Base-by-base conservation (phyloP, 495 filamentous ascomycete species). In the Hypoxylon subgilvum region DNA sequence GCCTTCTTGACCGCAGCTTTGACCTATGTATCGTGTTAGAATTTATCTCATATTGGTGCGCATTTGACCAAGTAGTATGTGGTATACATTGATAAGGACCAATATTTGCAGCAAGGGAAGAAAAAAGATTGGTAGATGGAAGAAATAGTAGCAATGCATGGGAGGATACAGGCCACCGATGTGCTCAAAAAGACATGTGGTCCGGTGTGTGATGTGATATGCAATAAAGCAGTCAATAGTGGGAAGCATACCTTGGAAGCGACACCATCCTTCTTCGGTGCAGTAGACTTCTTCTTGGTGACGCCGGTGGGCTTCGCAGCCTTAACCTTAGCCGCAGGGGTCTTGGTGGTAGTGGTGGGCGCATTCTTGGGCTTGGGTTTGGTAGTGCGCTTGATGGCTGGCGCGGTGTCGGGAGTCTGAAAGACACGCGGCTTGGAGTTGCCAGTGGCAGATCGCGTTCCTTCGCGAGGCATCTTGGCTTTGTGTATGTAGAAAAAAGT, bases 391-490 rank as follows among this genome's bases (percentile, higher is more conserved):
- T 75, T 78, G 61, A 80, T 76, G 31, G 74, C 70, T 25, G 77
- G 76, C 45, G 71, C 75, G 14, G 80, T 81, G 66, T 80, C 73
- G 59, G 80, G 69, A 14, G 74, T 73, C 38, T 74, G 72, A 68
- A 82, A 78, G 62, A 82, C 73, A 62, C 80, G 76, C 54, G 80
- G 80, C 60, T 73, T 74, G 39, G 80, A 77, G 68, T 83, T 79
- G 70, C 80, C 80, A 32, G 80, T 83, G 49, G 68, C 61, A 39
- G 79, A 82, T 52, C 80, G 78, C 45, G 80, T 83, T 65, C 79
- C 79, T 74, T 82, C 80, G 63, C 79, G 78, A 68, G 79, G 67
- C 80, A 82, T 82, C 62, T 64, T 69, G 55, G 52, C 44, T 67
- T 66, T 42, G 38, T 22, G 14, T 46, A 1, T 28, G 16, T 28